A percentile compares a stretch with the other conserved stretches of the same genome.
Conservation (phyloP, 129 eudicot species). For the Flaveria bidentis region DNA sequence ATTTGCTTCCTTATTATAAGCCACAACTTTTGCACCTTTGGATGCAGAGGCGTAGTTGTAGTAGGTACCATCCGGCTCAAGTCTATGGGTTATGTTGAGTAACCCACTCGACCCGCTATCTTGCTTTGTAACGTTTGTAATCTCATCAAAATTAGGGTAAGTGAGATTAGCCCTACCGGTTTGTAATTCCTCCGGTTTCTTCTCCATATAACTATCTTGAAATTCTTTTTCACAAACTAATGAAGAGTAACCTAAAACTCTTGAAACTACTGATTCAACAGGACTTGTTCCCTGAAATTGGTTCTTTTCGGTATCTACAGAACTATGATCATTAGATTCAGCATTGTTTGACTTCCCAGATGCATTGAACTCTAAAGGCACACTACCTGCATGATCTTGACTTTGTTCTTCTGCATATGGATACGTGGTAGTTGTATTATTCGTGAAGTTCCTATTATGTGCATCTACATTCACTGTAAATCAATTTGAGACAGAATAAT, state of each 20-base stretch:
- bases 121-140: conserved; percentile 45
- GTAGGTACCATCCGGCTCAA: conserved; percentile 88
- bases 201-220: conserved; percentile 32
- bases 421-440: conserved; percentile 33
- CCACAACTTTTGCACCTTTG: conserved; percentile 93
- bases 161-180: conserved; percentile 40
- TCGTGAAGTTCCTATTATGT: conserved; percentile 37
- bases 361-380: conserved; percentile 45
- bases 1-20: conserved; percentile 83
- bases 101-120: conserved; percentile 39
- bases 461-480: conserved; percentile 51
- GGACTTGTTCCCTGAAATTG: conserved; percentile 41
- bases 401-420: conserved; percentile 31
- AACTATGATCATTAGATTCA: conserved; percentile 17
- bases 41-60: conserved; percentile 86
- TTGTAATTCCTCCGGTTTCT: conserved; percentile 32
- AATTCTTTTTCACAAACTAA: conserved; percentile 48
- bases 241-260: conserved; percentile 49
- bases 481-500: background rate
- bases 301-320: conserved; percentile 33
- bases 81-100: conserved; percentile 81
- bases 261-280: conserved; percentile 45
- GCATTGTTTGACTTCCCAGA: conserved; percentile 31
- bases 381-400: conserved; percentile 31
- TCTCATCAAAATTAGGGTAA: conserved; percentile 57